Percentiles rank a stretch among this genome's conserved stretches.
Conservation (phyloP, 2,329 filamentous ascomycete species). For the Bimuria novae-zelandiae region DNA sequence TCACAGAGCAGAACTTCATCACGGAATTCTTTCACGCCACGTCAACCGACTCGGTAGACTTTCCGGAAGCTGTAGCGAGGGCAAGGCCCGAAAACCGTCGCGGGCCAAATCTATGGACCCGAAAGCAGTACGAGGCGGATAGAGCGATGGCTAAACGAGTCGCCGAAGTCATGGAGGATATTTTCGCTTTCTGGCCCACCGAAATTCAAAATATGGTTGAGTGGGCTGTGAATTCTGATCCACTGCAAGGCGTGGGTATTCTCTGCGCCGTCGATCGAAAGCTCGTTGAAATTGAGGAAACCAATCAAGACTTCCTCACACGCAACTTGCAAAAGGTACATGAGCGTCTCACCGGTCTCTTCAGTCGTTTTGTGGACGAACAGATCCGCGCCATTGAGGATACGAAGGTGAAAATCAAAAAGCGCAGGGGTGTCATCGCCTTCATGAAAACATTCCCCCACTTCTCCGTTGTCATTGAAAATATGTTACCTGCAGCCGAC, state of each 20-base stretch:
- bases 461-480: conserved; percentile 82
- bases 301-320: conserved; percentile 90
- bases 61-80: conserved; percentile 75
- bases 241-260: conserved; percentile 89
- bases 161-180: conserved; percentile 83
- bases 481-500: conserved; percentile 66
- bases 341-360: conserved; percentile 72
- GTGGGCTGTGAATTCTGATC: conserved; percentile 80
- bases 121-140: conserved; percentile 85
- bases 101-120: conserved; percentile 72
- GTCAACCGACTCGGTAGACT: conserved; percentile 81
- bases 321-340: conserved; percentile 80
- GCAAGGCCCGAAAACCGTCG: conserved; percentile 69
- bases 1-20: conserved; percentile 95
- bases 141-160: conserved; percentile 83
- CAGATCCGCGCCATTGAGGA: conserved; percentile 96
- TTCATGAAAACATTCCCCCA: conserved; percentile 93
- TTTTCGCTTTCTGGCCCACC: conserved; percentile 79
- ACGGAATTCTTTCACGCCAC: conserved; percentile 96
- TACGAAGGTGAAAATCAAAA: conserved; percentile 98
- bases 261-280: conserved; percentile 81
- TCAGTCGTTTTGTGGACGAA: conserved; percentile 89
- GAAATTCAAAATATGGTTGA: conserved; percentile 81
- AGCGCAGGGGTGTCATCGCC: conserved; percentile 92
- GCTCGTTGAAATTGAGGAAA: conserved; percentile 78